Evolutionary conservation across 495 filamentous ascomycete species (phyloP).

Genomic region (Parathielavia appendiculata): DNA sequence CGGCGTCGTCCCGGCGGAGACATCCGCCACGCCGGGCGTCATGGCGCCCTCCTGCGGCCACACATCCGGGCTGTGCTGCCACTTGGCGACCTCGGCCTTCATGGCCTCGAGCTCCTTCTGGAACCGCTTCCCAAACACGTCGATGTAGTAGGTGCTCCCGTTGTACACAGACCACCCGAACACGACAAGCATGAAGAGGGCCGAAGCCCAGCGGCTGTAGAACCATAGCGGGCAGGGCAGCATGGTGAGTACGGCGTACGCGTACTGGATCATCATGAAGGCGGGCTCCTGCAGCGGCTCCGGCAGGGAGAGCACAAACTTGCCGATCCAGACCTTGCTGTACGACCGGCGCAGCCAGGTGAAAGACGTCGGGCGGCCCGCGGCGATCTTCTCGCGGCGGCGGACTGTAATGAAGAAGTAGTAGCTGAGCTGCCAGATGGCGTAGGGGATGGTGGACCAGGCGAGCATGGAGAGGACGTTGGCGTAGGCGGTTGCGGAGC

Average conservation of each 20-base stretch:
- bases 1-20: background rate
- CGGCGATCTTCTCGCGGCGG: constrained; percentile 87
- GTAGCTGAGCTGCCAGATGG: constrained; percentile 85
- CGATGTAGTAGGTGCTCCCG: constrained; percentile 94
- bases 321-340: constrained; percentile 79
- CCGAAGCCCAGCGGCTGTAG: constrained; percentile 77
- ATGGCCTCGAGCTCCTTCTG: constrained; percentile 92
- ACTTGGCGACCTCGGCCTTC: constrained; percentile 82
- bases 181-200: constrained; percentile 66
- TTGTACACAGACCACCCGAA: constrained; percentile 94
- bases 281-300: constrained; percentile 71
- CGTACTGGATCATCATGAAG: constrained; percentile 95
- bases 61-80: constrained; percentile 59
- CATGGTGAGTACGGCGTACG: constrained; percentile 87
- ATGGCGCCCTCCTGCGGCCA: constrained; percentile 29
- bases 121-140: constrained; percentile 93
- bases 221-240: constrained; percentile 94
- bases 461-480: constrained; percentile 75
- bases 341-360: constrained; percentile 95
- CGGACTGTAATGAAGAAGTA: constrained; percentile 92
- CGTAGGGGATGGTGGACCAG: constrained; percentile 91
- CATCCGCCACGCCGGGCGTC: background rate
- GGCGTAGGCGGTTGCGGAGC: constrained; percentile 69
- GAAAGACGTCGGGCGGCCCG: constrained; percentile 90
- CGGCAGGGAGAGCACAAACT: constrained; percentile 74